Evolutionary conservation across 2,329 filamentous ascomycete genomes (phyloP).

Genomic region (Botrytis cinerea): DNA sequence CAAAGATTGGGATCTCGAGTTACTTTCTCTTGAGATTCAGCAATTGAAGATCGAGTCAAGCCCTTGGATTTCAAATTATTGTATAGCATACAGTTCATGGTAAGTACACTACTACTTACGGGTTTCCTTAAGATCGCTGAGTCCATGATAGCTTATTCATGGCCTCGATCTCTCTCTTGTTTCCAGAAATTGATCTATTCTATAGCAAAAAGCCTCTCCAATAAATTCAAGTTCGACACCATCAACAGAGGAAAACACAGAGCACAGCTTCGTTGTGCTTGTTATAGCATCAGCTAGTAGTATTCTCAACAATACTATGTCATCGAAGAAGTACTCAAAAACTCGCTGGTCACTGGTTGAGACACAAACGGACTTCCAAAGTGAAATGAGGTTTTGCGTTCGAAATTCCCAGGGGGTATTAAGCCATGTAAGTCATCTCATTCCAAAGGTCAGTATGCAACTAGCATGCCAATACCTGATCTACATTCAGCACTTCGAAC

Average conservation of each 20-base stretch:
- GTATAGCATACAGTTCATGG: background rate
- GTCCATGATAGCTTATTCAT: background rate
- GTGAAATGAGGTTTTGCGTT: background rate
- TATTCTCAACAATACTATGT: background rate
- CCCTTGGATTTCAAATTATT: background rate
- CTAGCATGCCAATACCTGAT: constrained; percentile 28
- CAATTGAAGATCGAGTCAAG: background rate
- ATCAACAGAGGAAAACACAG: background rate
- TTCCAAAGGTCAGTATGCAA: background rate
- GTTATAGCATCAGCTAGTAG: background rate
- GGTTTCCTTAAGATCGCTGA: background rate
- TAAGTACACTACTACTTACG: background rate
- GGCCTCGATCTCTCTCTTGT: background rate
- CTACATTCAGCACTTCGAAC: constrained; percentile 54
- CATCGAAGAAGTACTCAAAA: background rate
- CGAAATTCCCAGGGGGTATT: background rate
- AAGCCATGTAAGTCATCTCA: background rate
- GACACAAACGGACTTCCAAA: background rate
- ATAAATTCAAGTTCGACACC: background rate
- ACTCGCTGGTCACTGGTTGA: background rate
- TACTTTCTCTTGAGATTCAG: background rate
- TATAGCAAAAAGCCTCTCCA: background rate
- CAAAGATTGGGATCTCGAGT: background rate
- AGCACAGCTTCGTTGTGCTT: background rate
- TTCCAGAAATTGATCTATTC: background rate